phyloP scores from a whole-genome alignment of 306 rosid genomes.

The Fragaria vesca region DNA sequence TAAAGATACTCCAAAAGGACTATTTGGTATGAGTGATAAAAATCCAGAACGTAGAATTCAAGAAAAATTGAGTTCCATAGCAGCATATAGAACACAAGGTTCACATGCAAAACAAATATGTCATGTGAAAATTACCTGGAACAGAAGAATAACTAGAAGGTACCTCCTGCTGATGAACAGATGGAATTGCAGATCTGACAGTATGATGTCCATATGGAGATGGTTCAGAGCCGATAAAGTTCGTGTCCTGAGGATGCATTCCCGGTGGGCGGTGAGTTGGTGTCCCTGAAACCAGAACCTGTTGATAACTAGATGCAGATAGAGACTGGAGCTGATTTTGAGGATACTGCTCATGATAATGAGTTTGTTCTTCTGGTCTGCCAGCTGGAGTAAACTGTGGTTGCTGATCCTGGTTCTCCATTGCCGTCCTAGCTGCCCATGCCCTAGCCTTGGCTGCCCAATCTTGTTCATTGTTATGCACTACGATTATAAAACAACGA shows the following conservation, averaged over 20 bases:
- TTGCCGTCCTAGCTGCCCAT: conserved; percentile 80
- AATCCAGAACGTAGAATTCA: conserved; percentile 33
- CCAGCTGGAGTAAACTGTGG: conserved; percentile 58
- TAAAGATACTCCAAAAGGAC: neutral
- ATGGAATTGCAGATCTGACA: conserved; percentile 58
- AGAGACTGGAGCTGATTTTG: conserved; percentile 64
- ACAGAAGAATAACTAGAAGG: conserved; percentile 99
- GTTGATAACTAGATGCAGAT: conserved; percentile 64
- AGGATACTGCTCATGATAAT: conserved; percentile 71
- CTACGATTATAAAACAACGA: conserved; percentile 22
- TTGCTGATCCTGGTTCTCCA: conserved; percentile 74
- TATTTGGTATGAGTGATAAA: neutral
- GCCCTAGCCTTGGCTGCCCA: conserved; percentile 98
- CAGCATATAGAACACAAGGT: conserved; percentile 40
- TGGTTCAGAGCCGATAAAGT: conserved; percentile 47
- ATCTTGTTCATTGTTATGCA: conserved; percentile 71
- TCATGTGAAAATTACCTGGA: conserved; percentile 85
- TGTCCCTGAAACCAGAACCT: conserved; percentile 54
- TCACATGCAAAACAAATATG: conserved; percentile 56
- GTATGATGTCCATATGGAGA: conserved; percentile 46
- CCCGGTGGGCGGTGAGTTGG: conserved; percentile 45
- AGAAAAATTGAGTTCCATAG: conserved; percentile 39
- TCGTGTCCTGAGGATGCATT: conserved; percentile 50
- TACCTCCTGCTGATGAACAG: conserved; percentile 99
- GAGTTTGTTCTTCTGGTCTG: conserved; percentile 69